Conservation (phyloP, 495 filamentous ascomycete species). For the Penicillium flavigenum region DNA sequence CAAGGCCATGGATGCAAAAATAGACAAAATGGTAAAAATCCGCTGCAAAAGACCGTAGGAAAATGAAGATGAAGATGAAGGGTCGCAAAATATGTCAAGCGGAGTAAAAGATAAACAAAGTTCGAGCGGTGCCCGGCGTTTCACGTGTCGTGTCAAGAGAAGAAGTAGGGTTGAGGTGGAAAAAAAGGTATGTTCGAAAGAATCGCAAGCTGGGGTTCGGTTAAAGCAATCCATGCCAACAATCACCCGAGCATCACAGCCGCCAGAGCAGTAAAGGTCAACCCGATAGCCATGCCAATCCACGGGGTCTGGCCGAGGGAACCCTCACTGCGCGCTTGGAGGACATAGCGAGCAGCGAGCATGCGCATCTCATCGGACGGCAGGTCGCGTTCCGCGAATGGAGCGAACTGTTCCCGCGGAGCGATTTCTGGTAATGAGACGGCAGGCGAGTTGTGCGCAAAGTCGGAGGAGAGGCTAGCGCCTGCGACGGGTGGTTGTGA, state of each 20-base stretch:
- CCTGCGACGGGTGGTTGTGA: conserved; percentile 22
- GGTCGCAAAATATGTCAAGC: conserved; percentile 2
- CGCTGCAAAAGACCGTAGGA: conserved; percentile 15
- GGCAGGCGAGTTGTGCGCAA: conserved; percentile 30
- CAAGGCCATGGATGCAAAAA: conserved; percentile 13
- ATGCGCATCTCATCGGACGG: conserved; percentile 8
- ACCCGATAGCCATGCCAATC: conserved; percentile 50
- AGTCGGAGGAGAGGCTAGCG: conserved; percentile 22
- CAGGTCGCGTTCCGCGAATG: conserved; percentile 4
- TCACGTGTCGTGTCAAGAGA: conserved; percentile 15
- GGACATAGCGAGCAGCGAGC: conserved; percentile 20
- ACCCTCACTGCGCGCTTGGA: conserved; percentile 45
- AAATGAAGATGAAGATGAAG: conserved; percentile 1
- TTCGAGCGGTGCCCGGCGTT: conserved; percentile 11
- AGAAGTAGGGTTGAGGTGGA: conserved; percentile 19
- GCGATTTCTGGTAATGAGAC: conserved; percentile 31
- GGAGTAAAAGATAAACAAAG: neutral
- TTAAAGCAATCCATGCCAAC: neutral
- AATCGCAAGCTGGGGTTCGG: neutral
- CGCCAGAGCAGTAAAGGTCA: conserved; percentile 46
- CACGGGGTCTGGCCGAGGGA: conserved; percentile 48
- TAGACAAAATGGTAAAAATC: conserved; percentile 9
- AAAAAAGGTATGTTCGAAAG: conserved; percentile 9
- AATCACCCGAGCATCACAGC: conserved; percentile 46
- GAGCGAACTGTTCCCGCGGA: conserved; percentile 11